Base-by-base conservation (phyloP, 768 basidiomycete genomes). In the Candolleomyces eurysporus region DNA sequence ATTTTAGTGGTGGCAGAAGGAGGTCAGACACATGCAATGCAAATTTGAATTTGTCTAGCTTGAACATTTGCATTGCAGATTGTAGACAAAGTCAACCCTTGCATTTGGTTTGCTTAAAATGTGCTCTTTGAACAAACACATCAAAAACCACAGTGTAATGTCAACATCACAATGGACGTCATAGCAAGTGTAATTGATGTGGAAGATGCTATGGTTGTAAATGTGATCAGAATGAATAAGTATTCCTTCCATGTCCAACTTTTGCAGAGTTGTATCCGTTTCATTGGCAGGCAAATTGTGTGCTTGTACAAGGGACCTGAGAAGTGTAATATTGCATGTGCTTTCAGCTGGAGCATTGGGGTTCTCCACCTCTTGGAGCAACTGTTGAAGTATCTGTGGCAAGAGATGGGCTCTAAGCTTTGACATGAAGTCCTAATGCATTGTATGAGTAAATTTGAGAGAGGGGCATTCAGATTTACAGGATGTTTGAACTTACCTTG, bases 381-480 rank as follows among this genome's bases (percentile, higher is more conserved):
- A 19, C 22, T 58, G 63, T 0, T 36, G 55, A 11, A 61, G 66
- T 13, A 76, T 42, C 2, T 75, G 71, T 0, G 69, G 71, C 1
- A 77, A 69, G 11, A 76, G 63, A 57, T 79, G 72, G 22, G 75
- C 64, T 56, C 76, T 42, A 7, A 80, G 68, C 43, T 77, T 71
- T 0, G 73, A 62, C 3, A 75, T 45, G 76, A 76, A 40, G 63
- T 48, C 69, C 74, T 56, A 5, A 16, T 19, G 56, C 14, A 2
- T 26, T 9, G 1, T 2, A 13, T 40, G n/a, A 16, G 30, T 13
- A 13, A 13, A 43, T 11, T 43, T 2, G n/a, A 11, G 11, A n/a
- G 11, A 13, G 16, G 14, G 22, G 10, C 9, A 8, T 17, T 42
- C n/a, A 40, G 3, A 10, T 9, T 40, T n/a, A 39, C 10, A 11